Conservation (phyloP, 495 filamentous ascomycete species). For the Neurospora africana region DNA sequence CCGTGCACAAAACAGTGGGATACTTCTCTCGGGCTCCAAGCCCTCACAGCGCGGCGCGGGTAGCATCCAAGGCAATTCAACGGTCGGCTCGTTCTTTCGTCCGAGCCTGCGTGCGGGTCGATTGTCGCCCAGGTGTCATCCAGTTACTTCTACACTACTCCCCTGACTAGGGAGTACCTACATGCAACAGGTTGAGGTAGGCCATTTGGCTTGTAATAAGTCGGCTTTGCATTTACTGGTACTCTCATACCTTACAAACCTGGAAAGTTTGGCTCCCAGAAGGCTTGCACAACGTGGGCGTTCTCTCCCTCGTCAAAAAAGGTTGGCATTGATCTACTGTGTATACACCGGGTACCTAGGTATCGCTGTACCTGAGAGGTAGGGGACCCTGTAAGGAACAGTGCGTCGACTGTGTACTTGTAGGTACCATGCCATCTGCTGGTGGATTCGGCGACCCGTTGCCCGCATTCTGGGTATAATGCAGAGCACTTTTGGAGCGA, state of each 20-base stretch:
- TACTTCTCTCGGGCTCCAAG: slow-evolving; percentile 10
- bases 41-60: slow-evolving; percentile 1
- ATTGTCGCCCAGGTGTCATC: neutral
- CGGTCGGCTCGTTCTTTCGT: slow-evolving; percentile 27
- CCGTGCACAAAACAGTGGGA: neutral
- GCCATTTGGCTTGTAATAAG: neutral
- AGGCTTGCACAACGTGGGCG: neutral
- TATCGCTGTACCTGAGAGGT: neutral
- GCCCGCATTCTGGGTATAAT: neutral
- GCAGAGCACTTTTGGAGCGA: neutral
- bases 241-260: neutral
- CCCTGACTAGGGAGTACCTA: neutral
- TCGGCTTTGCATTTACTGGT: neutral
- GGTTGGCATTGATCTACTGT: too few relatives aligned
- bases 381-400: neutral
- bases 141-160: neutral
- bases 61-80: slow-evolving; percentile 7
- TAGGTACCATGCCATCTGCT: neutral
- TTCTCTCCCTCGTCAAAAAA: neutral
- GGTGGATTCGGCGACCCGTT: neutral
- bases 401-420: neutral
- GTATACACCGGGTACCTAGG: neutral
- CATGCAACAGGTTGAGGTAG: neutral
- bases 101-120: slow-evolving; percentile 20
- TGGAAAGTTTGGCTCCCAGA: neutral